These are phyloP conservation scores for Gossypium schwendimanii DNA, from an alignment of 441 rosid genomes.

Conservation along the genomic window DNA sequence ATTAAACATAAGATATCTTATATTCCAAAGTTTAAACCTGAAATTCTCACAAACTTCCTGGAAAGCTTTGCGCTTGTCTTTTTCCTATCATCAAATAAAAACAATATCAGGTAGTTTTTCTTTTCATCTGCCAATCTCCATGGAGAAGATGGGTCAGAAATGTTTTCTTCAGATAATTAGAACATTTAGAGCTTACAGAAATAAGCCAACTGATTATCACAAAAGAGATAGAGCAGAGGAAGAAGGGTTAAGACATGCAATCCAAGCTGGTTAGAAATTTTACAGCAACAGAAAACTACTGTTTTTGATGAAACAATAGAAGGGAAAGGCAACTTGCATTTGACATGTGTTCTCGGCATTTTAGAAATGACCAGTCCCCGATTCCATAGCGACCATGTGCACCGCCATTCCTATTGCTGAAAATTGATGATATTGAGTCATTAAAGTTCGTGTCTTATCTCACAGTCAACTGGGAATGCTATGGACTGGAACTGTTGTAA, in stretches of 20 bases:
- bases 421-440: slow-evolving; percentile 21
- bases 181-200: neutral
- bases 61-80: slow-evolving; percentile 81
- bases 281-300: neutral
- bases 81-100: slow-evolving; percentile 43
- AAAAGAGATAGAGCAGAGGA: neutral
- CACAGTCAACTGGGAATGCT: slow-evolving; percentile 5
- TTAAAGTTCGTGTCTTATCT: slow-evolving; percentile 3
- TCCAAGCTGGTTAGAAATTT: neutral
- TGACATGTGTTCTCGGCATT: slow-evolving; percentile 75
- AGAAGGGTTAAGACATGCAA: neutral
- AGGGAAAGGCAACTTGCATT: slow-evolving; percentile 48
- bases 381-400: slow-evolving; percentile 85
- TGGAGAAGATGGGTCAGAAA: neutral
- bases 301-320: neutral
- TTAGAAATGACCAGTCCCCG: slow-evolving; percentile 77
- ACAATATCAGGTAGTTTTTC: neutral
- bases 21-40: slow-evolving; percentile 56
- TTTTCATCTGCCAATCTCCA: neutral
- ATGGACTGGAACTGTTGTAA: neutral
- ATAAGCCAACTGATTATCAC: neutral
- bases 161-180: slow-evolving; percentile 2
- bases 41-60: slow-evolving; percentile 75
- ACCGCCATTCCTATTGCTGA: slow-evolving; percentile 78
- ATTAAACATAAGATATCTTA: slow-evolving; percentile 3